Conservation (phyloP, 495 filamentous ascomycete genomes). For the Xylaria acuta region DNA sequence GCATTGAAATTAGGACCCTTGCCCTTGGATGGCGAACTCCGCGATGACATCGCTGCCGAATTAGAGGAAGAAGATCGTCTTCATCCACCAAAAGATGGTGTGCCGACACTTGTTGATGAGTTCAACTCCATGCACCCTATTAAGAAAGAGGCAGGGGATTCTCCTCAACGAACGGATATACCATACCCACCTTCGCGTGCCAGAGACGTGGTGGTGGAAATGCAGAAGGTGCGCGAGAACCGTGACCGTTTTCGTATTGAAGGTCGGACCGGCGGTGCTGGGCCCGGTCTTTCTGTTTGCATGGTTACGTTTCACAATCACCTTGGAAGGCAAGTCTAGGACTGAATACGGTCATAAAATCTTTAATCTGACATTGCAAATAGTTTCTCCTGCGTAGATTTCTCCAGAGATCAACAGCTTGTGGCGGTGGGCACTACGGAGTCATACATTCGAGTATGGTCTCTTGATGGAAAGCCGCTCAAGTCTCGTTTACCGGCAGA, state of each 20-base stretch:
- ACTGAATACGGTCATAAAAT: neutral
- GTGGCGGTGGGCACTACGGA: slow-evolving; percentile 87
- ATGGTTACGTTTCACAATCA: slow-evolving; percentile 99
- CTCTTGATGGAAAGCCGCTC: slow-evolving; percentile 77
- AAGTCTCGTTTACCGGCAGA: slow-evolving; percentile 50
- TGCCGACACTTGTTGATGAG: slow-evolving; percentile 71
- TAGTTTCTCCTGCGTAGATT: slow-evolving; percentile 90
- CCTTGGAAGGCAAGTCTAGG: slow-evolving; percentile 71
- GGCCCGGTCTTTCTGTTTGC: slow-evolving; percentile 80
- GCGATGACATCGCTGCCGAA: slow-evolving; percentile 81
- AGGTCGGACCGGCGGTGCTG: slow-evolving; percentile 77
- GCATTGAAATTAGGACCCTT: slow-evolving; percentile 78
- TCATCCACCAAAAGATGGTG: slow-evolving; percentile 69
- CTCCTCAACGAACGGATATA: slow-evolving; percentile 73
- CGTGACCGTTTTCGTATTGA: slow-evolving; percentile 87
- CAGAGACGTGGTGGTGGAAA: slow-evolving; percentile 89
- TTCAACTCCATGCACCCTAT: slow-evolving; percentile 78
- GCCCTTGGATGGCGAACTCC: slow-evolving; percentile 77
- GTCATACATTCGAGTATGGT: slow-evolving; percentile 95
- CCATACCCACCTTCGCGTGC: slow-evolving; percentile 85
- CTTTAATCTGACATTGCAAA: slow-evolving; percentile 24
- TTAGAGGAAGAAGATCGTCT: slow-evolving; percentile 78
- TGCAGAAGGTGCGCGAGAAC: slow-evolving; percentile 92
- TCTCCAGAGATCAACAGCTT: slow-evolving; percentile 85
- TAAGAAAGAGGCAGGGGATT: slow-evolving; percentile 89